phyloP scores from a whole-genome alignment of 1,139 yeast genomes.

The Hansenula lynferdii region DNA sequence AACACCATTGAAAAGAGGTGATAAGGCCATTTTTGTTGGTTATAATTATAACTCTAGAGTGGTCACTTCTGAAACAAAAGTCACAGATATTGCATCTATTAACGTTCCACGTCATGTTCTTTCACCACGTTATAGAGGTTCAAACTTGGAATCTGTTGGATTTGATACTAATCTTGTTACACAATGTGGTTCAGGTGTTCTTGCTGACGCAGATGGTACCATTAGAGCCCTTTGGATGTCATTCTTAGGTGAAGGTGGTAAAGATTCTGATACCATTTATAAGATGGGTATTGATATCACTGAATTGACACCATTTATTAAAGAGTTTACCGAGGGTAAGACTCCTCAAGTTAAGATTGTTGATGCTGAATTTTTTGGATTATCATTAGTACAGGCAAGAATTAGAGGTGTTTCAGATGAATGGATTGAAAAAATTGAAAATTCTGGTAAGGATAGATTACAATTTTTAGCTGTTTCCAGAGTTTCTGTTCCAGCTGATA shows the following conservation, averaged over 20 bases:
- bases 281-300: constrained; percentile 78
- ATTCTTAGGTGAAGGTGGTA: constrained; percentile 66
- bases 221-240: constrained; percentile 83
- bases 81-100: constrained; percentile 71
- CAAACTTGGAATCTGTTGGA: constrained; percentile 73
- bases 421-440: constrained; percentile 71
- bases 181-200: constrained; percentile 76
- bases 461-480: constrained; percentile 72
- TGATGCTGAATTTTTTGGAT: constrained; percentile 72
- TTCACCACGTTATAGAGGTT: constrained; percentile 81
- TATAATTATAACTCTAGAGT: constrained; percentile 67
- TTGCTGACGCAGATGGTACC: constrained; percentile 75
- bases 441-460: constrained; percentile 52
- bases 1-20: constrained; percentile 67
- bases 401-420: constrained; percentile 80
- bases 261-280: constrained; percentile 55
- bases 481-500: constrained; percentile 47
- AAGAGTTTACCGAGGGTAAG: constrained; percentile 41
- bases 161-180: constrained; percentile 70
- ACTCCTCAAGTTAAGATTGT: constrained; percentile 60
- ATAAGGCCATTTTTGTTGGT: constrained; percentile 71
- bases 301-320: constrained; percentile 55
- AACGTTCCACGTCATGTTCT: constrained; percentile 66
- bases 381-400: constrained; percentile 73
- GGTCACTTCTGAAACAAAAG: constrained; percentile 70